phyloP scores from a whole-genome alignment of 2,329 filamentous ascomycete species.

The Neodidymelliopsis sp. region DNA sequence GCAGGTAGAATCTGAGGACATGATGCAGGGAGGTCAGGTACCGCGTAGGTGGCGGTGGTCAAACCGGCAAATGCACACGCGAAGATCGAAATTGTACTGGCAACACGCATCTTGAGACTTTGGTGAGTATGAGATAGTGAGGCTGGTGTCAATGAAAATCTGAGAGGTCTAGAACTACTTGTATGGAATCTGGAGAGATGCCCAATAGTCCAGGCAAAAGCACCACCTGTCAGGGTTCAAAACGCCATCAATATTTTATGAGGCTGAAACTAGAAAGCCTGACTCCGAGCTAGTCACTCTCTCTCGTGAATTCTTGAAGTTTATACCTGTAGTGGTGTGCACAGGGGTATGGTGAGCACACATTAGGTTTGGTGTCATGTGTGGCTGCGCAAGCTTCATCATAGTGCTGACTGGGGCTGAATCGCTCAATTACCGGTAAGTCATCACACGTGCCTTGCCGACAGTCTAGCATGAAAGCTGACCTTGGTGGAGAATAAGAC shows the following conservation, averaged over 20 bases:
- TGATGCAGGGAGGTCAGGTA: conserved; percentile 6
- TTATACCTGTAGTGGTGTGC: not conserved
- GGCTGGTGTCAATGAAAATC: too few species aligned
- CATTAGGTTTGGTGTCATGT: conserved; percentile 5
- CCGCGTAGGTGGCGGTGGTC: not conserved
- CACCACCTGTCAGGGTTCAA: not conserved
- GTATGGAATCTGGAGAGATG: too few species aligned
- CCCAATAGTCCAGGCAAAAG: not conserved
- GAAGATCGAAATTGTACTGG: not conserved
- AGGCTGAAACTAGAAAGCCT: not conserved
- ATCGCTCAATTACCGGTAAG: not conserved
- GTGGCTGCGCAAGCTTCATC: not conserved
- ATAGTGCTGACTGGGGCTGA: conserved; percentile 19
- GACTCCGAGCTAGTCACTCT: not conserved
- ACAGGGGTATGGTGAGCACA: not conserved
- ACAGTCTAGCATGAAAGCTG: too few species aligned
- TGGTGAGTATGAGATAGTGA: not conserved
- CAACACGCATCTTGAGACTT: not conserved
- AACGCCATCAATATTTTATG: conserved; percentile 8
- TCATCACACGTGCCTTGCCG: too few species aligned
- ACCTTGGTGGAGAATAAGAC: too few species aligned
- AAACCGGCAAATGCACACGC: not conserved
- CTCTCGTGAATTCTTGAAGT: too few species aligned
- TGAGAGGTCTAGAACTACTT: too few species aligned
- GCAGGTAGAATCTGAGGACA: conserved; percentile 15